Conservation (phyloP, 345 rosid species). For the Chamaenerion angustifolium region DNA sequence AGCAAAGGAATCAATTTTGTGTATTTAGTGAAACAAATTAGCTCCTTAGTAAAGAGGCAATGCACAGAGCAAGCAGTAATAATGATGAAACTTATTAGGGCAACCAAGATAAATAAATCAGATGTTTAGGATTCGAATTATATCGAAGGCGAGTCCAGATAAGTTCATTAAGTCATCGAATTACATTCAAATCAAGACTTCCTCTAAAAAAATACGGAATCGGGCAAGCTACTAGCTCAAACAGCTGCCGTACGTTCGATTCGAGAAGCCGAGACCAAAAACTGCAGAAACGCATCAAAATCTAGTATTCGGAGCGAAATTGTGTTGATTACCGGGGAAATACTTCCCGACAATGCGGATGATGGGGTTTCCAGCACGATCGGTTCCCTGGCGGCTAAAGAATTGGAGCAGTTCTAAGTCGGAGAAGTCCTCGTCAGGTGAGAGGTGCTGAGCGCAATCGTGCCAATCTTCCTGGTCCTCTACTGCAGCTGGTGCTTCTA, state of each 20-base stretch:
- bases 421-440: constrained; percentile 64
- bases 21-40: background rate
- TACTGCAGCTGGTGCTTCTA: constrained; percentile 13
- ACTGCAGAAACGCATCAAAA: background rate
- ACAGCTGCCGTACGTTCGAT: background rate
- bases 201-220: too few relatives aligned
- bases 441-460: constrained; percentile 56
- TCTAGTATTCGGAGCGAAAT: too few relatives aligned
- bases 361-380: constrained; percentile 60
- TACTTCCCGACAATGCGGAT: constrained; percentile 69
- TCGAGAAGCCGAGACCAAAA: background rate
- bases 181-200: too few relatives aligned
- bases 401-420: constrained; percentile 77
- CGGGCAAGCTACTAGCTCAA: too few relatives aligned
- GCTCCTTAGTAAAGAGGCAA: background rate
- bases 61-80: too few relatives aligned
- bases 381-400: constrained; percentile 59
- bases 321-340: constrained; percentile 52
- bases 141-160: too few relatives aligned
- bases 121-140: too few relatives aligned
- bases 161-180: too few relatives aligned
- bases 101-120: too few relatives aligned
- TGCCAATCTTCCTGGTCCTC: constrained; percentile 64
- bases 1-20: background rate
- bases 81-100: too few relatives aligned